Base-by-base conservation (phyloP, 2,329 filamentous ascomycete genomes). In the Dactylonectria macrodidyma region DNA sequence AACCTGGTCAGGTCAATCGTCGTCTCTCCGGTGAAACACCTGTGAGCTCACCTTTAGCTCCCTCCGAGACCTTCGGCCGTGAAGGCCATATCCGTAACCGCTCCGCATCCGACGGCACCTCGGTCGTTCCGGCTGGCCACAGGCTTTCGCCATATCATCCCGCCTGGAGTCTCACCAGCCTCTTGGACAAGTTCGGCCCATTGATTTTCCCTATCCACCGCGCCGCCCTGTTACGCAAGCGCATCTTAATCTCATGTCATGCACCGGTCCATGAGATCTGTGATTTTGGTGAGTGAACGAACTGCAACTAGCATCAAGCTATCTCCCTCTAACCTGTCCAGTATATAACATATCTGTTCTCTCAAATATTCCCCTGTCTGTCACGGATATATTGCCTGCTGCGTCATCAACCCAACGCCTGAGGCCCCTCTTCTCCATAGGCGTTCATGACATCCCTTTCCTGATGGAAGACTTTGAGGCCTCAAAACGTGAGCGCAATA, bases 261-360 rank as follows among this genome's bases (percentile, higher is more conserved):
- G 91, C 95, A 11, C 96, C 96, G 1, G 94, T 99, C 24, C 92
- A 95, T 78, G 86, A 90, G 75, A 89, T 90, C 61, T 98, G 95
- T 83, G 94, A 97, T 81, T 97, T 95, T 86, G 95, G 95, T 97
- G 85, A 54, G 84, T 75, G 50, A 6, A 65, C 16, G 11, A 22
- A 12, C 33, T 36, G 19, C 51, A 19, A n/a, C 7, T 9, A 11
- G 22, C 0, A 12, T 10, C n/a, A 6, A 51, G 12, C 5, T 11
- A 9, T 7, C n/a, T 36, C 14, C n/a, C 7, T 10, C 50, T 76
- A 24, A 81, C 75, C 75, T 70, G 26, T 68, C 26, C 59, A 95
- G 96, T 98, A 69, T 99, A 98, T 82, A 91, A 96, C 79, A 89
- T 98, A 59, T 98, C 95, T n/a, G 88, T 98, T 61, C 86, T 99